Conservation (phyloP, 148 eudicot genomes). For the Mesembryanthemum crystallinum region DNA sequence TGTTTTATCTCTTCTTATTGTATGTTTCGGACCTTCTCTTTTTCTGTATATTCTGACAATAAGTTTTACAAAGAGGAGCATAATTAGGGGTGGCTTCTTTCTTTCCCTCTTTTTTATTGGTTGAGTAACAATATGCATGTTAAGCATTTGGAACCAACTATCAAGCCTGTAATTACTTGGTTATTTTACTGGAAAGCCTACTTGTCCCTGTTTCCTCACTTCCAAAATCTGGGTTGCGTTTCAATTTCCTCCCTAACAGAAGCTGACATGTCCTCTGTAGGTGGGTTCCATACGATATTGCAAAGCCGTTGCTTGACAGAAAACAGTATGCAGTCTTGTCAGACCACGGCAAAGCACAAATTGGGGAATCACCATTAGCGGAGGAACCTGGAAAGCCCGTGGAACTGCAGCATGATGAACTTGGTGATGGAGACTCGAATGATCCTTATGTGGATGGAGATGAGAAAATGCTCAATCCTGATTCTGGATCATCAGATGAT, state of each 20-base stretch:
- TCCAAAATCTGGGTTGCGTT: neutral
- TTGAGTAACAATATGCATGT: neutral
- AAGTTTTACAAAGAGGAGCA: neutral
- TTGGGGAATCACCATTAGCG: slow-evolving; percentile 30
- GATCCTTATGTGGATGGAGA: slow-evolving; percentile 51
- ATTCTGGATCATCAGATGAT: slow-evolving; percentile 63
- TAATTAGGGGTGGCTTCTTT: too few relatives aligned
- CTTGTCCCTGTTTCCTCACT: neutral
- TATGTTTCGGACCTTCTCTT: neutral
- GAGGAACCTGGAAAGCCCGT: slow-evolving; percentile 29
- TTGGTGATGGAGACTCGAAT: slow-evolving; percentile 43
- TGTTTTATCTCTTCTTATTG: neutral
- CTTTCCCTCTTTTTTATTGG: too few relatives aligned
- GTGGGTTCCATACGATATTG: slow-evolving; percentile 71
- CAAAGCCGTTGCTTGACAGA: slow-evolving; percentile 68
- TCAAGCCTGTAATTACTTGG: neutral
- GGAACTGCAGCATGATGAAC: slow-evolving; percentile 48
- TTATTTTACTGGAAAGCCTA: neutral
- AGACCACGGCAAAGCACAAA: slow-evolving; percentile 42
- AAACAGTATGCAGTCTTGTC: slow-evolving; percentile 63
- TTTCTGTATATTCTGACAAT: neutral
- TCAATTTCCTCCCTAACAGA: slow-evolving; percentile 11
- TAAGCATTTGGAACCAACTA: slow-evolving; percentile 5
- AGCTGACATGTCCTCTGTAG: slow-evolving; percentile 35
- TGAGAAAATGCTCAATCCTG: slow-evolving; percentile 49